Evolutionary conservation across 2,329 filamentous ascomycete species (phyloP), one percentile per base, ranked within the genome.

Genomic region (Diplodia mutila): DNA sequence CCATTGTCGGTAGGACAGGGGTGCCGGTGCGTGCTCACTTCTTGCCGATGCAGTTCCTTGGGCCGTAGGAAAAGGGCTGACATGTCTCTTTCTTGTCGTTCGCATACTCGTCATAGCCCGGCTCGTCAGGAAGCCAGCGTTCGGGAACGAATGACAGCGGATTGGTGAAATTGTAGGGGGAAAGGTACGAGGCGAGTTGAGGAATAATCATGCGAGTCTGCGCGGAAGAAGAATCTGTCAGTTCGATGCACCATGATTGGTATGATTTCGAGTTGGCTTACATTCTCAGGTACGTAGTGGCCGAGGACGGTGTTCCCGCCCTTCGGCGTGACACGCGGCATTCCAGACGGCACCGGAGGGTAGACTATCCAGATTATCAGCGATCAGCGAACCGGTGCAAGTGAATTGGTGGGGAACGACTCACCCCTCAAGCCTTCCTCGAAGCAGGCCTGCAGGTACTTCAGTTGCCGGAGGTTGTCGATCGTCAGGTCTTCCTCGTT

Each of bases 91-190:
- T 42, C 39, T 42, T 42, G 39, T 42, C 39, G 7, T 42, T n/a
- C 6, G 16, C 12, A 16, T 42, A 42, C 39, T 42, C 39, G n/a
- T 42, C 39, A 16, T 42, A 42, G 39, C 39, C 39, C 18, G 39
- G 39, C 39, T 42, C 39, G 39, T 42, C 39, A 42, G 72, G 73
- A 2, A 80, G 66, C 80, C 81, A 84, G 29, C 81, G 74, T 63
- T 83, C 78, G 4, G 82, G 81, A 4, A 75, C 69, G 65, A 80
- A 84, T 8, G 71, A 68, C 5, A 74, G 53, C 0, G 80, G 74
- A 21, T 77, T 69, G 27, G 71, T 70, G 69, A 81, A 82, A 59
- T 81, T 77, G 2, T 55, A 67, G 2, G 66, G 42, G 18, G 61
- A 66, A 25, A 37, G 68, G 61, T 69, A 66, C 9, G 65, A 53